phyloP scores from a whole-genome alignment of 2,329 filamentous ascomycete genomes.

The Fusarium aywerte region DNA sequence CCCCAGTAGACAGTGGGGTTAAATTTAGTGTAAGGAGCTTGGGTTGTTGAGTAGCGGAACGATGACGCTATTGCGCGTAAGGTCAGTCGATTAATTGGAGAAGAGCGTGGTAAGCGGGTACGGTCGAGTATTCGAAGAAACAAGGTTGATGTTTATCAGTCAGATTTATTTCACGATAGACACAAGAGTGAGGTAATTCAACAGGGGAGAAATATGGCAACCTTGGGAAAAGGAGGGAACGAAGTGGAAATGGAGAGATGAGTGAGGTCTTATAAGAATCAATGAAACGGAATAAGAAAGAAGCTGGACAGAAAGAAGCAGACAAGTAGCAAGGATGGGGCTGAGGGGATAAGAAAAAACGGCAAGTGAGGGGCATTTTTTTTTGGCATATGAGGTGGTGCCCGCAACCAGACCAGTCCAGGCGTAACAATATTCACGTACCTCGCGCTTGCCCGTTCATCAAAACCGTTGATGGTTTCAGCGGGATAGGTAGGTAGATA shows the following conservation, averaged over 20 bases:
- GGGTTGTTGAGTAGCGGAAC: slow-evolving; percentile 34
- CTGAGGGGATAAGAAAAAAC: slow-evolving; percentile 23
- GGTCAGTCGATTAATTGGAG: slow-evolving; percentile 46
- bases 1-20: slow-evolving; percentile 44
- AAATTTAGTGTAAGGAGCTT: slow-evolving; percentile 41
- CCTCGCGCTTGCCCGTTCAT: slow-evolving; percentile 17
- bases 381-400: slow-evolving; percentile 11
- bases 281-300: slow-evolving; percentile 17
- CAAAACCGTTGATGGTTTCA: slow-evolving; percentile 19
- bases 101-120: slow-evolving; percentile 29
- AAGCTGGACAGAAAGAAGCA: slow-evolving; percentile 19
- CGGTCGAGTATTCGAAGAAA: slow-evolving; percentile 22
- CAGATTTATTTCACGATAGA: neutral
- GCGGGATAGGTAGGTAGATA: neutral
- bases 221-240: neutral
- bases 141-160: slow-evolving; percentile 21
- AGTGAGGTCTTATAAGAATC: slow-evolving; percentile 15
- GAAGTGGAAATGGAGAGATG: slow-evolving; percentile 1
- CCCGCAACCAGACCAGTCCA: slow-evolving; percentile 19
- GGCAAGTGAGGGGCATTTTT: slow-evolving; percentile 32
- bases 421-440: slow-evolving; percentile 3
- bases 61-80: slow-evolving; percentile 47
- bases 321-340: slow-evolving; percentile 18
- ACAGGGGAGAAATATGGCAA: neutral
- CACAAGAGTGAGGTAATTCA: neutral